These are phyloP conservation scores for Rhynchospora pubera DNA, from an alignment of 176 grass and related monocot species.

Conservation along the genomic window DNA sequence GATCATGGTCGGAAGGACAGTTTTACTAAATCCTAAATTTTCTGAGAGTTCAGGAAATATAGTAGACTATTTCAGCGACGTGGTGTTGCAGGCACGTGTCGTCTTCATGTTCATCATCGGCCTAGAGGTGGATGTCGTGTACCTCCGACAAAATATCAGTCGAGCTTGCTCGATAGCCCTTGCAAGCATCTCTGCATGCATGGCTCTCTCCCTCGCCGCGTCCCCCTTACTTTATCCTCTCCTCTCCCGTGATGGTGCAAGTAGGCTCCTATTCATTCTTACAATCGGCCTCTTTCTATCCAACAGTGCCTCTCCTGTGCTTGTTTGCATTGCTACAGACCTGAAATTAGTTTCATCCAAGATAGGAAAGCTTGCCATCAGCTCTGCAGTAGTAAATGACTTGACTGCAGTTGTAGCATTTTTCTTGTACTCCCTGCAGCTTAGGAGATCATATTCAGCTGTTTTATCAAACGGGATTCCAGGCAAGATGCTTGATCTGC, in stretches of 20 bases:
- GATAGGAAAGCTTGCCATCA: conserved; percentile 52
- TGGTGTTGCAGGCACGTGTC: conserved; percentile 30
- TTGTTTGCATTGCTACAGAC: conserved; percentile 64
- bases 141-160: conserved; percentile 36
- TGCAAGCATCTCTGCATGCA: conserved; percentile 19
- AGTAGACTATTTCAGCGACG: conserved; percentile 5
- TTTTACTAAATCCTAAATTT: conserved; percentile 30
- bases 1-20: conserved; percentile 33
- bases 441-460: not conserved
- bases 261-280: conserved; percentile 22
- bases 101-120: conserved; percentile 71
- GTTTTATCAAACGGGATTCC: not conserved
- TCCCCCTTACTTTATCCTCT: conserved; percentile 25
- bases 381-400: conserved; percentile 50
- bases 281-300: conserved; percentile 35
- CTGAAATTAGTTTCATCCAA: conserved; percentile 57
- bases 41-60: conserved; percentile 7
- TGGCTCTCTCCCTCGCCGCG: conserved; percentile 1
- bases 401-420: conserved; percentile 20
- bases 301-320: conserved; percentile 49
- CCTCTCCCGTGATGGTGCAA: conserved; percentile 1
- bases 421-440: not conserved
- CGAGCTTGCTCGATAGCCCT: conserved; percentile 30
- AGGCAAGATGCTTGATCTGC: not conserved
- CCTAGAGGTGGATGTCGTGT: conserved; percentile 52